Evolutionary conservation across 176 grass and related monocot genomes (phyloP).

Genomic region (Leersia perrieri): DNA sequence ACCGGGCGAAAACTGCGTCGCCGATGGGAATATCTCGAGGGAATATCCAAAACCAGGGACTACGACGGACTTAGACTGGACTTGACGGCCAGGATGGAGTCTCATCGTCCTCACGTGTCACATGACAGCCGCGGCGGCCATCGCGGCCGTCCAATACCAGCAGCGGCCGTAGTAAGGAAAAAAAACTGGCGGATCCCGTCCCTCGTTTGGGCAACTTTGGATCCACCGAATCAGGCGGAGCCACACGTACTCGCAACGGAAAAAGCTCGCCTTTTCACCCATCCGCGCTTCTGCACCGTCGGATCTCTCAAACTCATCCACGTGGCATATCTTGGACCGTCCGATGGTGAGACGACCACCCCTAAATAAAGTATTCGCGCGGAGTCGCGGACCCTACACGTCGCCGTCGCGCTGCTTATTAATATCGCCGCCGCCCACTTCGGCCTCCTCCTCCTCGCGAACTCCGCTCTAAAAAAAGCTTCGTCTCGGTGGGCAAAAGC

Average conservation of each 20-base stretch:
- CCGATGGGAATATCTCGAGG: background rate
- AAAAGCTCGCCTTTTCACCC: background rate
- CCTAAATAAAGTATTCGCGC: background rate
- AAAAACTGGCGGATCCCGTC: conserved; percentile 1
- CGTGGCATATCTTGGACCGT: background rate
- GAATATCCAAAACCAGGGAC: conserved; percentile 21
- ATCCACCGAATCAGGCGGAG: conserved; percentile 15
- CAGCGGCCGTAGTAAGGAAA: background rate
- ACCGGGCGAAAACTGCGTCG: background rate
- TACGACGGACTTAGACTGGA: background rate
- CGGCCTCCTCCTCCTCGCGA: background rate
- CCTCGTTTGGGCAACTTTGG: conserved; percentile 1
- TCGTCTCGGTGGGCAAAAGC: conserved; percentile 25
- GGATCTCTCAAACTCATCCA: background rate
- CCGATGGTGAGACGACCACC: background rate
- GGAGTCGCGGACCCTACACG: background rate
- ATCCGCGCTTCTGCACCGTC: background rate
- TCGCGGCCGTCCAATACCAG: conserved; percentile 26
- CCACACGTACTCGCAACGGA: background rate
- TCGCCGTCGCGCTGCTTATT: conserved; percentile 13
- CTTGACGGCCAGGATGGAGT: background rate
- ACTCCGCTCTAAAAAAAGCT: background rate
- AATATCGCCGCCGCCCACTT: conserved; percentile 9
- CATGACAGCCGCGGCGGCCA: background rate
- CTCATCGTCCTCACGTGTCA: background rate